A percentile compares a stretch with the other conserved stretches of the same genome.
These are phyloP conservation scores for Syzygium aromaticum DNA, from an alignment of 345 rosid genomes.

Conservation along the genomic window DNA sequence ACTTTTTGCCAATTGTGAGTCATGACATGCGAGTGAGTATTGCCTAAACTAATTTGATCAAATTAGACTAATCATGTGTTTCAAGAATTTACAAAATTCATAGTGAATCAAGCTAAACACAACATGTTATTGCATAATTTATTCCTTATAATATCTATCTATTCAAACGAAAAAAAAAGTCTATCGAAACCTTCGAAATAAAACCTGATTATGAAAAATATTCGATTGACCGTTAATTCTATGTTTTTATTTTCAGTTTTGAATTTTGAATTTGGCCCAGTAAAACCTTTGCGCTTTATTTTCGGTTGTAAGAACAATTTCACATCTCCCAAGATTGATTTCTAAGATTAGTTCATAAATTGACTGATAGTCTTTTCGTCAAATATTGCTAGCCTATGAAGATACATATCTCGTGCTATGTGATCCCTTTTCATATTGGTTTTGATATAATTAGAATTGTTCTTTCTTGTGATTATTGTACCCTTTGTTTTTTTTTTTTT, in stretches of 20 bases:
- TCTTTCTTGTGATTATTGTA: background rate
- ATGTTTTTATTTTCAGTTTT: background rate
- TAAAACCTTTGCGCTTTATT: background rate
- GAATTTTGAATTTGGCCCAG: background rate
- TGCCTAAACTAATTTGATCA: background rate
- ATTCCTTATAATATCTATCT: background rate
- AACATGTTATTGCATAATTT: background rate
- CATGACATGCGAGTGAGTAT: background rate
- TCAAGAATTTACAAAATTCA: background rate
- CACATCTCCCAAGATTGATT: background rate
- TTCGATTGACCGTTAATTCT: background rate
- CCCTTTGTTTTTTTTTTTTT: background rate
- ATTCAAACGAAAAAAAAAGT: background rate
- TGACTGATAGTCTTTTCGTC: fast-evolving
- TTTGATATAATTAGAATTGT: background rate
- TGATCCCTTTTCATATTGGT: background rate
- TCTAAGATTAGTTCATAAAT: background rate
- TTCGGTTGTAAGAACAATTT: fast-evolving
- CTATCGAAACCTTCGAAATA: background rate
- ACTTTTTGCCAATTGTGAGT: background rate
- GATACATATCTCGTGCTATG: background rate
- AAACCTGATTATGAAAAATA: background rate
- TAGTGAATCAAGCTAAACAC: background rate
- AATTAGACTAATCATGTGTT: background rate
- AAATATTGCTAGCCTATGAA: background rate